These are phyloP conservation scores for Nymphaea colorata DNA, from an alignment of 164 flowering plant species.

Conservation along the genomic window DNA sequence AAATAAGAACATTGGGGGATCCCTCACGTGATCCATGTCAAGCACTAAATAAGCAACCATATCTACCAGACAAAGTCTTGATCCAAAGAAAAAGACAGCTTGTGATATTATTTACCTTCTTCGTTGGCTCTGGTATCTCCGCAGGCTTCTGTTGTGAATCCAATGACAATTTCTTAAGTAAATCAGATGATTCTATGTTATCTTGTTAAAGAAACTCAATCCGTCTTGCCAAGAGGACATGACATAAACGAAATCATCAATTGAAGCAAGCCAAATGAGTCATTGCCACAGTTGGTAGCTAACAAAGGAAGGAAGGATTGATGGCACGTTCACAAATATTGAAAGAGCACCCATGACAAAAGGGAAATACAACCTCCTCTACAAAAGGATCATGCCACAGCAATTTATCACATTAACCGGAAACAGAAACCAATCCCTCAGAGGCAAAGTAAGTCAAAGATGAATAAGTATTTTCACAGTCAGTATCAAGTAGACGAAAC, in stretches of 20 bases:
- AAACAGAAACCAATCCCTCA: too few relatives aligned
- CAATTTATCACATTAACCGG: too few relatives aligned
- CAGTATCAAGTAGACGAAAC: too few relatives aligned
- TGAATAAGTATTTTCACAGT: too few relatives aligned
- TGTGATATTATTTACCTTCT: constrained; percentile 31
- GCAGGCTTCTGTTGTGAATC: constrained; percentile 42
- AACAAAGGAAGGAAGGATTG: neutral
- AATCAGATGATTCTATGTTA: constrained; percentile 44
- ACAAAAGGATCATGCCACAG: neutral
- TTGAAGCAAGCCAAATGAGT: too few relatives aligned
- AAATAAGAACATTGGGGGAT: neutral
- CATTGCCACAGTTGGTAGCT: neutral
- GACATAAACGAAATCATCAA: neutral
- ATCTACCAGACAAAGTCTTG: neutral
- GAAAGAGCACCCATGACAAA: neutral
- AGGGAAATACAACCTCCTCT: neutral
- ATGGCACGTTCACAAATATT: neutral
- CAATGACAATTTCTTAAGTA: constrained; percentile 51
- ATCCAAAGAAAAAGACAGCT: neutral
- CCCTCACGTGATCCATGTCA: neutral
- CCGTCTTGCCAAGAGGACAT: neutral
- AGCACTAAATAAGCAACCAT: neutral
- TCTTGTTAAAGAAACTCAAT: constrained; percentile 21
- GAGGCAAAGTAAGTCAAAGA: too few relatives aligned
- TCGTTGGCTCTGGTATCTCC: constrained; percentile 40